Evolutionary conservation across 2,329 filamentous ascomycete genomes (phyloP), one percentile per base, ranked within the genome.

Genomic region (Xylaria sp.): DNA sequence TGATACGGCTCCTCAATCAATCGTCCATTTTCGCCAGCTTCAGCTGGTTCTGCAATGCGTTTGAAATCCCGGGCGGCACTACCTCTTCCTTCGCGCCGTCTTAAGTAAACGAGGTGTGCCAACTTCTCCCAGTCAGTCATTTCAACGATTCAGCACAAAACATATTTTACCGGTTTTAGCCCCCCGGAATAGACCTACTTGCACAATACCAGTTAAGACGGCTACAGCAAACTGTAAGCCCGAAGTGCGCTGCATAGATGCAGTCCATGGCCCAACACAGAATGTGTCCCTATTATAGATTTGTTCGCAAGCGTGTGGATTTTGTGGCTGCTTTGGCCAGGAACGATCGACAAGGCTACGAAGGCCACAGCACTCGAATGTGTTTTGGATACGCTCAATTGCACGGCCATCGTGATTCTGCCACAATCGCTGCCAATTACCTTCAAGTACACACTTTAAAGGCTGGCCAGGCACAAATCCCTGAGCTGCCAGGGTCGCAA

Each of bases 301-400:
- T 51, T 80, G 75, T 4, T 78, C 70, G 73, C 89, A 90, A 63
- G 60, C 66, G 42, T 58, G 61, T 29, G n/a, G n/a, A n/a, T n/a
- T n/a, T n/a, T n/a, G 15, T n/a, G 90, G 91, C 80, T 57, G 58
- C n/a, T 11, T 1, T 29, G 90, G 91, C 81, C 85, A 92, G 0
- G 86, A 85, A 70, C 85, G 86, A 73, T 93, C 89, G 33, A 75
- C 77, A 31, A 87, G 74, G 4, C 81, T 84, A 62, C 82, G 82
- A 38, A 92, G 81, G 0, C 91, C 91, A 71, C 91, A 93, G 79
- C 91, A 93, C 7, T 84, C 75, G 36, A 92, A 84, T 0, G 83
- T 76, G 73, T 93, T 88, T 73, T 93, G 91, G 57, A 93, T 89
- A 1, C 79, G 77, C 47, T 83, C 80, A 63, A 93, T 85, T 1